phyloP scores from a whole-genome alignment of 2,329 filamentous ascomycete species.

The Colletotrichum paranaense region DNA sequence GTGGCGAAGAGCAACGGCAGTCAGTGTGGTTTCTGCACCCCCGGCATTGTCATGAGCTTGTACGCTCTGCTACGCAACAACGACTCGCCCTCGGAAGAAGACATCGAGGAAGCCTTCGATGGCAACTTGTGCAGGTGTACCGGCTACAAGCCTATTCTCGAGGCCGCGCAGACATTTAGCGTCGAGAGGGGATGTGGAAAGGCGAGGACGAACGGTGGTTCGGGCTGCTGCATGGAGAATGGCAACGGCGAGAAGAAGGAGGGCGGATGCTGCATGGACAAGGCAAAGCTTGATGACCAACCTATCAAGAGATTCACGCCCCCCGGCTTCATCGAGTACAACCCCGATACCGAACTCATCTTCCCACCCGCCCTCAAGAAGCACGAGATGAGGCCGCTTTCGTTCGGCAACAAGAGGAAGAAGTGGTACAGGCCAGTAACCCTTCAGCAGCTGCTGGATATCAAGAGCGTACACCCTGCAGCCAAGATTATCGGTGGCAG shows the following conservation, averaged over 20 bases:
- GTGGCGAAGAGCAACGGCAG: conserved; percentile 93
- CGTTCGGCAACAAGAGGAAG: conserved; percentile 95
- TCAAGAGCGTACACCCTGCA: conserved; percentile 85
- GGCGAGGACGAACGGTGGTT: conserved; percentile 59
- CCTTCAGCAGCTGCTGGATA: conserved; percentile 86
- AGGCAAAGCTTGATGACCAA: conserved; percentile 59
- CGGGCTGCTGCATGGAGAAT: conserved; percentile 79
- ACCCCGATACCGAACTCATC: conserved; percentile 92
- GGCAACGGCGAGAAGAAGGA: conserved; percentile 49
- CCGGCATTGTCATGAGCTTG: conserved; percentile 97
- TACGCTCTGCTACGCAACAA: conserved; percentile 94
- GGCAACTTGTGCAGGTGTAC: conserved; percentile 97
- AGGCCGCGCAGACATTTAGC: conserved; percentile 92
- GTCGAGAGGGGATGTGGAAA: conserved; percentile 62
- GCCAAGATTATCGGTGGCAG: conserved; percentile 97
- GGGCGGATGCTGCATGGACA: conserved; percentile 78
- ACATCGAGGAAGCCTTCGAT: conserved; percentile 96
- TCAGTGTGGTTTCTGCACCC: conserved; percentile 95
- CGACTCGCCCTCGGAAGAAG: conserved; percentile 78
- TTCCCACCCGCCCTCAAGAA: conserved; percentile 89
- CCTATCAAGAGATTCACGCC: conserved; percentile 79
- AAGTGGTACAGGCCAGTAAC: conserved; percentile 93
- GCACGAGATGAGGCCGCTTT: conserved; percentile 82
- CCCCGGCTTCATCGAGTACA: conserved; percentile 94
- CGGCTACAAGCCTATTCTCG: conserved; percentile 92